Percentiles rank a stretch among this genome's conserved stretches.
Evolutionary conservation across 495 filamentous ascomycete species (phyloP).

Genomic region (Ascobolus immersus): DNA sequence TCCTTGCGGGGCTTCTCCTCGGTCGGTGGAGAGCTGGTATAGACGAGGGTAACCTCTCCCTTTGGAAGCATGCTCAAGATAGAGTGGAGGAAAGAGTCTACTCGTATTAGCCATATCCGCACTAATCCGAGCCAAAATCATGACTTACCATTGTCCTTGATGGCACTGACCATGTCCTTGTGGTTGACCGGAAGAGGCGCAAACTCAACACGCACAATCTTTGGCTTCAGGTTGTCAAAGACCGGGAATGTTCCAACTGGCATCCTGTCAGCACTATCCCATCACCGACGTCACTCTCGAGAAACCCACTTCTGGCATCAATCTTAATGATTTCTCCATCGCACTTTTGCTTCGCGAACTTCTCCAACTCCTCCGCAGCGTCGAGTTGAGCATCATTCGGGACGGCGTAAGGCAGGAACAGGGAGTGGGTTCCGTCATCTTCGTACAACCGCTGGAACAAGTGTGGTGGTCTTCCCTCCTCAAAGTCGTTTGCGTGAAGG

Average conservation of each 20-base stretch:
- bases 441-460: too few relatives aligned
- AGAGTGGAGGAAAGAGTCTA: slow-evolving; percentile 34
- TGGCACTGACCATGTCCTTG: slow-evolving; percentile 7
- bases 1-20: neutral
- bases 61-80: slow-evolving; percentile 29
- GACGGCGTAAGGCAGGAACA: slow-evolving; percentile 17
- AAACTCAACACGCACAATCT: slow-evolving; percentile 13
- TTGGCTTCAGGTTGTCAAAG: slow-evolving; percentile 13
- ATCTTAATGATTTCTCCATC: slow-evolving; percentile 27
- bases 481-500: slow-evolving; percentile 40
- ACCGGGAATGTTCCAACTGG: too few relatives aligned
- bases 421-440: slow-evolving; percentile 36
- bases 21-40: slow-evolving; percentile 26
- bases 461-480: too few relatives aligned
- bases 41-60: slow-evolving; percentile 35
- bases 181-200: slow-evolving; percentile 6
- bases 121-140: neutral
- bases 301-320: slow-evolving; percentile 43
- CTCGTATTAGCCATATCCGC: slow-evolving; percentile 1
- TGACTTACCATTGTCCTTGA: slow-evolving; percentile 11
- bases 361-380: slow-evolving; percentile 24
- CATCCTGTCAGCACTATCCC: too few relatives aligned
- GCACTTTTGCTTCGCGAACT: slow-evolving; percentile 23
- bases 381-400: slow-evolving; percentile 18
- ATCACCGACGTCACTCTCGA: too few relatives aligned